Evolutionary conservation across 2,329 filamentous ascomycete species (phyloP).

Genomic region (Aspergillus fischeri): DNA sequence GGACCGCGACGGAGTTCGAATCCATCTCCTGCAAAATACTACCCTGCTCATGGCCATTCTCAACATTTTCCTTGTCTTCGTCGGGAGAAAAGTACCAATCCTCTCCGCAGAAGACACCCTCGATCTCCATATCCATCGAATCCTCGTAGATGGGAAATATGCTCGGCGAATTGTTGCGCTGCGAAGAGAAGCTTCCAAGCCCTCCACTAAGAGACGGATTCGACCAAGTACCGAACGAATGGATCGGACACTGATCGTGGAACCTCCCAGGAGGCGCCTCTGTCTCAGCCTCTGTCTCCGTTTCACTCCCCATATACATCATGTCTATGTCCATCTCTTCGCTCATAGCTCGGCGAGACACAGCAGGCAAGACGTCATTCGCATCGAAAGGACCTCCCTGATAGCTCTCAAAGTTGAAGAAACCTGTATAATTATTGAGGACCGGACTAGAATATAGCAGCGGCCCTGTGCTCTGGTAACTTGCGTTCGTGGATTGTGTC

Average conservation of each 20-base stretch:
- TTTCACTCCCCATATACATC: not conserved
- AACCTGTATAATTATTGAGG: not conserved
- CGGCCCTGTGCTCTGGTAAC: not conserved
- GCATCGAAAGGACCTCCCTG: no score
- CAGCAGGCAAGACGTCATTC: not conserved
- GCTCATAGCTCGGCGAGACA: not conserved
- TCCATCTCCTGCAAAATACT: not conserved
- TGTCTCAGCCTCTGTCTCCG: not conserved
- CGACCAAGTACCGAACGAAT: not conserved
- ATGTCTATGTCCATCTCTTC: not conserved
- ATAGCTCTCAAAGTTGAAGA: not conserved
- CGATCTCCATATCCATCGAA: slow-evolving; percentile 7
- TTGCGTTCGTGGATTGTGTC: not conserved
- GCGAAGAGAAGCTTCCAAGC: not conserved
- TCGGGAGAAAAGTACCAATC: slow-evolving; percentile 5
- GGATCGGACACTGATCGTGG: not conserved
- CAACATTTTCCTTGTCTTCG: slow-evolving; percentile 19
- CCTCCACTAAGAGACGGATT: not conserved
- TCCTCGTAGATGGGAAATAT: slow-evolving; percentile 20
- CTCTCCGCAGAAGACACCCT: not conserved
- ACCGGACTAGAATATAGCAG: not conserved
- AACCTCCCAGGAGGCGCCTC: not conserved
- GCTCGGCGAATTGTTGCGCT: not conserved
- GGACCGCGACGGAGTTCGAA: not conserved
- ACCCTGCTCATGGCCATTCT: not conserved